Evolutionary conservation across 768 basidiomycete genomes (phyloP).

Genomic region (Lactarius tabidus): DNA sequence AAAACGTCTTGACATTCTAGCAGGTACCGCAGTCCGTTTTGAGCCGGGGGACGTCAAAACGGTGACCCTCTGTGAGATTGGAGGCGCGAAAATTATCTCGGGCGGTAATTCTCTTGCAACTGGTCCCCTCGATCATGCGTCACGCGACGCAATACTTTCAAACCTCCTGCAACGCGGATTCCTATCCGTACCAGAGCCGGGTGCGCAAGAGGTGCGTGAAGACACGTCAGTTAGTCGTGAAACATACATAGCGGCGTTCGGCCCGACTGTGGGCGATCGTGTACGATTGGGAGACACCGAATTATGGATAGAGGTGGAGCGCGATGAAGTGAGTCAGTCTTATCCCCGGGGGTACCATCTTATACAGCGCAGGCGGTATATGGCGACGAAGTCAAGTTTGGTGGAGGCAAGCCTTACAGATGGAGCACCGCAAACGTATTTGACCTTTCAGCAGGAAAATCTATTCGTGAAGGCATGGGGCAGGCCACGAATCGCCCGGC

Average conservation of each 20-base stretch:
- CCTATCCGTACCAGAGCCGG: conserved; percentile 63
- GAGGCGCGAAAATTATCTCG: conserved; percentile 62
- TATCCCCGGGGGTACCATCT: neutral
- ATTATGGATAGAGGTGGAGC: conserved; percentile 91
- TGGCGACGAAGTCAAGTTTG: conserved; percentile 98
- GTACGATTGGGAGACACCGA: conserved; percentile 85
- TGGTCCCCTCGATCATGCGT: conserved; percentile 44
- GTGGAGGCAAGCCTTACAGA: conserved; percentile 60
- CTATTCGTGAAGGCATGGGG: conserved; percentile 96
- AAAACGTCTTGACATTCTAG: conserved; percentile 85
- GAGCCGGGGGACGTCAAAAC: conserved; percentile 90
- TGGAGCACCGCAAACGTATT: neutral
- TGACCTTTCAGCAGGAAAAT: conserved; percentile 58
- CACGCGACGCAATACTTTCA: conserved; percentile 46
- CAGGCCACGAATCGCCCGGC: conserved; percentile 75
- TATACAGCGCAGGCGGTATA: conserved; percentile 61
- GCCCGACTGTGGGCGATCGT: conserved; percentile 88
- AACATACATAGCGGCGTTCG: conserved; percentile 89
- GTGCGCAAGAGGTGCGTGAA: conserved; percentile 44
- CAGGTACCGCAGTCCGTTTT: conserved; percentile 94
- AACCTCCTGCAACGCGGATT: conserved; percentile 60
- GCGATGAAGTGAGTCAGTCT: conserved; percentile 54
- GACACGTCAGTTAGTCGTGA: conserved; percentile 62
- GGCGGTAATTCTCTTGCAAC: conserved; percentile 78
- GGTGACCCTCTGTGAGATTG: conserved; percentile 75